Evolutionary conservation across 257 asterid species (phyloP).

Genomic region (Primulina eburnea): DNA sequence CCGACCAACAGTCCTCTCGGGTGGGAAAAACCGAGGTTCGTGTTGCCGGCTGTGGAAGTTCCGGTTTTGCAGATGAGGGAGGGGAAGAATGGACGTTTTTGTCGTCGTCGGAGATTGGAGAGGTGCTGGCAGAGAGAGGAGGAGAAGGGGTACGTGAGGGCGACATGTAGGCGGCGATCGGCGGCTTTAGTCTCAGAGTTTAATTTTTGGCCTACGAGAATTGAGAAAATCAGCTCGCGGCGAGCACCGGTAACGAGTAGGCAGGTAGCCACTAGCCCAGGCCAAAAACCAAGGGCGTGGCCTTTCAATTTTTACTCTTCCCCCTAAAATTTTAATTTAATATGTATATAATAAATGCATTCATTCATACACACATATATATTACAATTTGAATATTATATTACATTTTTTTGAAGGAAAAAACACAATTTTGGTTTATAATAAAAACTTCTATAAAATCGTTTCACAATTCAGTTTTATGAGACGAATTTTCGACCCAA

Average conservation of each 20-base stretch:
- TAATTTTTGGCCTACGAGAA: background rate
- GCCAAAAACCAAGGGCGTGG: background rate
- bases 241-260: background rate
- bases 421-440: too few species aligned
- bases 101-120: slow-evolving; percentile 30
- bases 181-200: slow-evolving; percentile 19
- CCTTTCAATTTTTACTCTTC: background rate
- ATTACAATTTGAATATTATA: too few species aligned
- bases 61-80: slow-evolving; percentile 25
- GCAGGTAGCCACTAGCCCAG: background rate
- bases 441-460: too few species aligned
- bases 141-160: slow-evolving; percentile 33
- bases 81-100: slow-evolving; percentile 23
- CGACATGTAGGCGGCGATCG: slow-evolving; percentile 40
- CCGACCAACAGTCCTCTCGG: slow-evolving; percentile 94
- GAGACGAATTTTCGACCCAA: too few species aligned
- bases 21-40: slow-evolving; percentile 47
- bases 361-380: too few species aligned
- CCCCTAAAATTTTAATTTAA: too few species aligned
- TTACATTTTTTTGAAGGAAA: too few species aligned
- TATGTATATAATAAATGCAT: too few species aligned
- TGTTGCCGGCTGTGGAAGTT: slow-evolving; percentile 29
- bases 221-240: background rate
- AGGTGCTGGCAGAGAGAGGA: slow-evolving; percentile 33
- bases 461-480: too few species aligned